Conservation (phyloP, 495 filamentous ascomycete genomes). For the Penicilliopsis zonata region DNA sequence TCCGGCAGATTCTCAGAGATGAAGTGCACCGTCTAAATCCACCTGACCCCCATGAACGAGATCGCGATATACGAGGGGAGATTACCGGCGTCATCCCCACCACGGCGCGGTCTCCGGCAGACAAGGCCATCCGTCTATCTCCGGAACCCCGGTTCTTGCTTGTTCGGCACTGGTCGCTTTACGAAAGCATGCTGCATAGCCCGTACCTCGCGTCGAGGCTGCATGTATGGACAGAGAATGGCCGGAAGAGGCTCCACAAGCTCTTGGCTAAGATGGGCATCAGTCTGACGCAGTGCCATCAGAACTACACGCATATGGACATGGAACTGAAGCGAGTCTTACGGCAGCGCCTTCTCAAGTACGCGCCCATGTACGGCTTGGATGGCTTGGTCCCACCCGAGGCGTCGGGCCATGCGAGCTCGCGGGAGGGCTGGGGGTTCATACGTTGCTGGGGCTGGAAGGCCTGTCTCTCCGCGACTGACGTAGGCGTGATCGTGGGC, state of each 20-base stretch:
- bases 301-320: constrained; percentile 97
- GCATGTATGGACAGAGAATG: constrained; percentile 87
- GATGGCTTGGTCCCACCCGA: constrained; percentile 78
- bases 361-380: constrained; percentile 80
- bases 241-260: constrained; percentile 86
- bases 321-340: constrained; percentile 88
- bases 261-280: constrained; percentile 97
- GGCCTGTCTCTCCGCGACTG: constrained; percentile 80
- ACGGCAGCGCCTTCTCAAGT: constrained; percentile 74
- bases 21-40: constrained; percentile 94
- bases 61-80: constrained; percentile 42
- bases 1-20: constrained; percentile 76
- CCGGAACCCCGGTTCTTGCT: constrained; percentile 92
- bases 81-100: constrained; percentile 72
- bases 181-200: constrained; percentile 97
- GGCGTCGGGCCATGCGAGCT: constrained; percentile 32
- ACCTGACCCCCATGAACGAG: constrained; percentile 49
- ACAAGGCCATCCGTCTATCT: constrained; percentile 83
- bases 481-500: constrained; percentile 81
- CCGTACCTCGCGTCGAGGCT: constrained; percentile 87
- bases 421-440: constrained; percentile 87
- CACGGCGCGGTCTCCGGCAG: constrained; percentile 75
- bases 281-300: constrained; percentile 82
- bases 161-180: constrained; percentile 91
- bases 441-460: constrained; percentile 97